These are phyloP conservation scores for Vitis amurensis DNA, from an alignment of 164 flowering plant species.

Conservation along the genomic window DNA sequence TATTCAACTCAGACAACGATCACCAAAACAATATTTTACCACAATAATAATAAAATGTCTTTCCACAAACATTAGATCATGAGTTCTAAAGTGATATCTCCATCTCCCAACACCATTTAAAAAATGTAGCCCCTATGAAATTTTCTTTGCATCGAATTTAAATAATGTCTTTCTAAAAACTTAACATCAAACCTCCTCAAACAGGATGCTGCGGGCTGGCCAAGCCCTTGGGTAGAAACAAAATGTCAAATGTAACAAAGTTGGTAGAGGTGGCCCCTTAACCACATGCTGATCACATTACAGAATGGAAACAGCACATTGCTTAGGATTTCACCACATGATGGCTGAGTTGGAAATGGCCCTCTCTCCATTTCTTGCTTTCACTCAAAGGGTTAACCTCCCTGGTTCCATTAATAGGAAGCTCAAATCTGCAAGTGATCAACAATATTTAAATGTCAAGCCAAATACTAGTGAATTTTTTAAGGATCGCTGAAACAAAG, in stretches of 20 bases:
- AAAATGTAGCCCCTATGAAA: too few relatives aligned
- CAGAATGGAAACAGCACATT: neutral
- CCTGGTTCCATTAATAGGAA: neutral
- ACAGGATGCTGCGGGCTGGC: neutral
- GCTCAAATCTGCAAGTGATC: constrained; percentile 1
- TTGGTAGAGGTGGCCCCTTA: neutral
- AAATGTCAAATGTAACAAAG: neutral
- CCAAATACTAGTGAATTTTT: too few relatives aligned
- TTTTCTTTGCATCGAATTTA: too few relatives aligned
- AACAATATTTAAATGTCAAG: too few relatives aligned
- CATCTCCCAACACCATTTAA: too few relatives aligned
- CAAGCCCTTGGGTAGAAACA: neutral
- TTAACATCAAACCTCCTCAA: neutral
- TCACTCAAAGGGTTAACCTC: neutral
- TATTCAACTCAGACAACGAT: too few relatives aligned
- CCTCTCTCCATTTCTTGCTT: neutral
- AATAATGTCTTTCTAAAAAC: too few relatives aligned
- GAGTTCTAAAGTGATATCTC: too few relatives aligned
- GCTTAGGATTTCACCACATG: neutral
- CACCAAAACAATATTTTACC: too few relatives aligned
- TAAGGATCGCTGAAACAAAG: too few relatives aligned
- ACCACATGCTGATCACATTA: neutral
- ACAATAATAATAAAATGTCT: too few relatives aligned
- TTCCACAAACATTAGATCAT: too few relatives aligned
- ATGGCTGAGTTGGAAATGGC: neutral